Percentiles rank a stretch among this genome's conserved stretches.
Evolutionary conservation across 73 alveolate species (phyloP).

Genomic region (Breviolum minutum): DNA sequence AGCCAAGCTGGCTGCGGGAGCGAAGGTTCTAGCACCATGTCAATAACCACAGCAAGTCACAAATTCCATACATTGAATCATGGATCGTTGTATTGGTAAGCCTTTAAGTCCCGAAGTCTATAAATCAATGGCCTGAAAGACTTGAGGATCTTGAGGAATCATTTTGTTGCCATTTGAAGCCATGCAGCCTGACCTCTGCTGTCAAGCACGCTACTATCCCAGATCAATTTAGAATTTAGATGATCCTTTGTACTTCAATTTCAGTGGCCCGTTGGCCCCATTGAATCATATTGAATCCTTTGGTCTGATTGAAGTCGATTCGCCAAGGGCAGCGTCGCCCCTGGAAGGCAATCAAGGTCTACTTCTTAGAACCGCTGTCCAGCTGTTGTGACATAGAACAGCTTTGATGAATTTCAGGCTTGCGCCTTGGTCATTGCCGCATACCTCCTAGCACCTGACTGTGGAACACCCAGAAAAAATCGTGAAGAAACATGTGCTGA

Average conservation of each 20-base stretch:
- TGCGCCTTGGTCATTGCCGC: not conserved
- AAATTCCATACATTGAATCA: not conserved
- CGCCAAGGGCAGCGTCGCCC: too few relatives aligned
- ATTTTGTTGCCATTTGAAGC: conserved; percentile 17
- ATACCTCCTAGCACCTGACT: not conserved
- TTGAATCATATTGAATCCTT: too few relatives aligned
- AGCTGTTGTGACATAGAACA: too few relatives aligned
- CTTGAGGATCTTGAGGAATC: not conserved
- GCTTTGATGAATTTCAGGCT: not conserved
- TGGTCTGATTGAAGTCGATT: too few relatives aligned
- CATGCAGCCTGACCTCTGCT: not conserved
- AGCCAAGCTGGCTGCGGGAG: conserved; percentile 46
- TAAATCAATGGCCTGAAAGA: too few relatives aligned
- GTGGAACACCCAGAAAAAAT: not conserved
- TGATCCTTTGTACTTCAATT: not conserved
- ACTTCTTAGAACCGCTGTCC: too few relatives aligned
- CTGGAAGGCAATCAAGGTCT: too few relatives aligned
- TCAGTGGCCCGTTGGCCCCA: not conserved
- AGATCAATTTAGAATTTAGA: not conserved
- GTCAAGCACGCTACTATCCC: too few relatives aligned
- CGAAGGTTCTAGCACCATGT: not conserved
- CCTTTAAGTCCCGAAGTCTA: not conserved
- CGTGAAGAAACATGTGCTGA: too few relatives aligned
- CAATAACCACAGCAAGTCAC: not conserved
- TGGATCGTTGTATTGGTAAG: not conserved